These are phyloP conservation scores for Tubosaeta sp. DNA, from an alignment of 768 basidiomycete genomes.

Conservation along the genomic window DNA sequence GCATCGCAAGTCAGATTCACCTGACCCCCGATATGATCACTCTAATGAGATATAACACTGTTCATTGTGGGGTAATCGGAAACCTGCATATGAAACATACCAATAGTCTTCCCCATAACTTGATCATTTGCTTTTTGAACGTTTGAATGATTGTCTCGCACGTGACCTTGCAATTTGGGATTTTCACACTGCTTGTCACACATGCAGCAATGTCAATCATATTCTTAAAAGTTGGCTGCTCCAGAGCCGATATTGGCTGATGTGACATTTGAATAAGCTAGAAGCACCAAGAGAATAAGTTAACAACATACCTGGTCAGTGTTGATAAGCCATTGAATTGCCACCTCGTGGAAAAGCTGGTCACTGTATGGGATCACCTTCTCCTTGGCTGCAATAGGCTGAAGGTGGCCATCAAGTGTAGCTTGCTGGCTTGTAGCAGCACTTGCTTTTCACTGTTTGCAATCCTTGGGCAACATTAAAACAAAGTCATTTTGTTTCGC, in stretches of 20 bases:
- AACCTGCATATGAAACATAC: background rate
- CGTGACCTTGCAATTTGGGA: background rate
- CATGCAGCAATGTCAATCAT: background rate
- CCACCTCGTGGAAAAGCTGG: background rate
- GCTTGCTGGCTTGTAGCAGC: background rate
- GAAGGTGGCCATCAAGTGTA: background rate
- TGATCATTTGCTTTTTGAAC: background rate
- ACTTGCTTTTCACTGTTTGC: background rate
- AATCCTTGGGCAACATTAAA: background rate
- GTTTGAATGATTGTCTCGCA: background rate
- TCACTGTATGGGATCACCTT: background rate
- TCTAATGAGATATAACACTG: background rate
- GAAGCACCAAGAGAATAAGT: background rate
- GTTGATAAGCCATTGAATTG: background rate
- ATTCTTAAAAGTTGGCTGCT: background rate
- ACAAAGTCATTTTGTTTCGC: background rate
- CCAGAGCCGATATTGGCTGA: background rate
- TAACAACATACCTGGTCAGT: background rate
- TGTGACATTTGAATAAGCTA: no score
- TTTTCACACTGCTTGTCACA: background rate
- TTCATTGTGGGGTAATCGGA: background rate
- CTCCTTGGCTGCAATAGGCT: background rate
- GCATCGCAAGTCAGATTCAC: conserved; percentile 7
- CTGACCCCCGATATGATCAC: background rate
- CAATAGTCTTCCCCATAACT: background rate